Evolutionary conservation across 2,329 filamentous ascomycete species (phyloP), one percentile per base, ranked within the genome.

Genomic region (Tympanopsis confertula): DNA sequence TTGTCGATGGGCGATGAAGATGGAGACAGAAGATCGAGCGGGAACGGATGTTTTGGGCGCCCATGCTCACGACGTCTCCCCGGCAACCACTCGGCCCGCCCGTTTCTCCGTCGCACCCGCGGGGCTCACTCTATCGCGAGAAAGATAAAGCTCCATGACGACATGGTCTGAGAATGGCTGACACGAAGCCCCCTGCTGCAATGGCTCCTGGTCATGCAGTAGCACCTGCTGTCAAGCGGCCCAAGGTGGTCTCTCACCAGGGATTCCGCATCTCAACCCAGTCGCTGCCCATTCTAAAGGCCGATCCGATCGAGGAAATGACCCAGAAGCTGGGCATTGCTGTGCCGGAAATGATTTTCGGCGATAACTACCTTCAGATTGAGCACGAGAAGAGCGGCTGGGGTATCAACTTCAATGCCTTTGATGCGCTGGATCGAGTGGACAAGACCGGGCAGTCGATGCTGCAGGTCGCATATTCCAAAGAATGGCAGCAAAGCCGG

Each of bases 331-430:
- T 86, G 35, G 75, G 75, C 3, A 84, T 86, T 45, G 65, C 79
- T 3, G 74, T 76, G 10, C 81, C 81, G 2, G 81, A 86, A 54
- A 86, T 86, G 81, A 86, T 85, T 22, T 86, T 86, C 50, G 81
- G 81, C 5, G 78, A 86, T 56, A 86, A 86, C 46, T 61, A 69
- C 39, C 69, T 81, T 15, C 61, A 68, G 2, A 70, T 85, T 42
- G 69, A 78, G 44, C 76, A 84, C 50, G 42, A 66, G 5, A 55
- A 59, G 5, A 73, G 62, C 35, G 68, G 69, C n/a, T 85, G 78
- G 77, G 64, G 60, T n/a, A 69, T 85, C 28, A 61, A 68, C 13
- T 85, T 85, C 58, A 82, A 82, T 50, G 75, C 80, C 5, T 78
- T 74, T 44, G 80, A 83, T 54, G 81, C 80, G 13, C 56, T 86